phyloP scores from a whole-genome alignment of 1,284 basidiomycete genomes.

The Boletellus sp. region DNA sequence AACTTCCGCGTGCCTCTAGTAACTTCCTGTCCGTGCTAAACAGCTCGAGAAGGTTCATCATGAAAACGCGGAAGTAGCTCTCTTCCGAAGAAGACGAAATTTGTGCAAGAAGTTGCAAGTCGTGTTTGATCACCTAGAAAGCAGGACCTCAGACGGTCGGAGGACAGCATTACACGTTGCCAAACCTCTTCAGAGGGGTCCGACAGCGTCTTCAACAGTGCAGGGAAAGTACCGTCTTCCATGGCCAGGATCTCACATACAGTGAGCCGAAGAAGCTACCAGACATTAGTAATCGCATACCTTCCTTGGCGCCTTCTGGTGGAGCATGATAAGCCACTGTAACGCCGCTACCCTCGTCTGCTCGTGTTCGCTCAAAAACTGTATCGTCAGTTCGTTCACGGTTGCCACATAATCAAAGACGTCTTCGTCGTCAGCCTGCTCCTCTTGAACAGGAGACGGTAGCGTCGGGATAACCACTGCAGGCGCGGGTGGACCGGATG shows the following conservation, averaged over 20 bases:
- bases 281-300: conserved; percentile 36
- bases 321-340: conserved; percentile 98
- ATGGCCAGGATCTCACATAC: conserved; percentile 78
- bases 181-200: conserved; percentile 92
- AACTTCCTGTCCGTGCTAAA: conserved; percentile 94
- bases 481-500: conserved; percentile 21
- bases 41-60: conserved; percentile 90
- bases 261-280: conserved; percentile 2
- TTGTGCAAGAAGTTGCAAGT: conserved; percentile 93
- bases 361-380: conserved; percentile 94
- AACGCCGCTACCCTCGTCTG: conserved; percentile 94
- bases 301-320: conserved; percentile 95
- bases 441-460: conserved; percentile 32
- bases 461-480: conserved; percentile 22
- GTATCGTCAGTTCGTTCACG: conserved; percentile 88
- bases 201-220: conserved; percentile 91
- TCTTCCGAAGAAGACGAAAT: conserved; percentile 95
- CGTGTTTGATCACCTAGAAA: conserved; percentile 85
- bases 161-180: conserved; percentile 1
- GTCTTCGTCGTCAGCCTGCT: conserved; percentile 55
- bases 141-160: not conserved
- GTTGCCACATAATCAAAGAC: conserved; percentile 91
- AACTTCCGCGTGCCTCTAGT: conserved; percentile 88
- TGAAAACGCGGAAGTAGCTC: conserved; percentile 92
- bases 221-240: conserved; percentile 96